Evolutionary conservation across 2,329 filamentous ascomycete genomes (phyloP).

Genomic region (Trichophyton verrucosum): DNA sequence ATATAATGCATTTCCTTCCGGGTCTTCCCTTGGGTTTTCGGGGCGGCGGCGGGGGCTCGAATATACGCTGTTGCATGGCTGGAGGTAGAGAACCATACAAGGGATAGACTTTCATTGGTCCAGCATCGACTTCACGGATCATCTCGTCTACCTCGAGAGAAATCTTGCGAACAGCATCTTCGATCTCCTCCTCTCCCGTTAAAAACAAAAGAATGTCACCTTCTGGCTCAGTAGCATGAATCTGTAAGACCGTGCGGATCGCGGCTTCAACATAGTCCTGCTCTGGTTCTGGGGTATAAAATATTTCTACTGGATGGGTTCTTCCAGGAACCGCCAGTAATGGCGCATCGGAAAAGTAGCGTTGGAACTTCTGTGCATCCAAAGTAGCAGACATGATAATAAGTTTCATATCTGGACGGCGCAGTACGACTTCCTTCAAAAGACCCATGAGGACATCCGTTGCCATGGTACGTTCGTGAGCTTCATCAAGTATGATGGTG

Average conservation of each 20-base stretch:
- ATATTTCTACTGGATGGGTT: slow-evolving; percentile 94
- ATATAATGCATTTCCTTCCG: slow-evolving; percentile 86
- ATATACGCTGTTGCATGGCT: slow-evolving; percentile 86
- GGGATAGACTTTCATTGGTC: slow-evolving; percentile 79
- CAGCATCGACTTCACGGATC: slow-evolving; percentile 78
- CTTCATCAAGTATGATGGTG: slow-evolving; percentile 96
- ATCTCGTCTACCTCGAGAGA: slow-evolving; percentile 82
- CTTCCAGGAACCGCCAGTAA: slow-evolving; percentile 87
- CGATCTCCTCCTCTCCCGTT: slow-evolving; percentile 96
- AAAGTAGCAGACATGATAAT: slow-evolving; percentile 98
- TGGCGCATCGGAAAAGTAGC: slow-evolving; percentile 90
- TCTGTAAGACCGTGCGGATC: slow-evolving; percentile 87
- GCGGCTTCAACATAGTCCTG: slow-evolving; percentile 94
- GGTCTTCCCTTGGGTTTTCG: slow-evolving; percentile 63
- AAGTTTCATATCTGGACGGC: slow-evolving; percentile 84
- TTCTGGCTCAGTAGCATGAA: slow-evolving; percentile 82
- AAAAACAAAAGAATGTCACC: slow-evolving; percentile 90
- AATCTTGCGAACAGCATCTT: slow-evolving; percentile 90
- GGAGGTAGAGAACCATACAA: slow-evolving; percentile 90
- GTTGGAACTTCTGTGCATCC: slow-evolving; percentile 95
- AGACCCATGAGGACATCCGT: slow-evolving; percentile 97
- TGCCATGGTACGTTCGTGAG: slow-evolving; percentile 91
- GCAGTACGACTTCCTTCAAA: slow-evolving; percentile 73
- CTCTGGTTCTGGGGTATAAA: slow-evolving; percentile 93
- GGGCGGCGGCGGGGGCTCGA: slow-evolving; percentile 71